Evolutionary conservation across 116 monocot species (phyloP), one percentile per base, ranked within the genome.

Genomic region (Papilionanthe hybrid): DNA sequence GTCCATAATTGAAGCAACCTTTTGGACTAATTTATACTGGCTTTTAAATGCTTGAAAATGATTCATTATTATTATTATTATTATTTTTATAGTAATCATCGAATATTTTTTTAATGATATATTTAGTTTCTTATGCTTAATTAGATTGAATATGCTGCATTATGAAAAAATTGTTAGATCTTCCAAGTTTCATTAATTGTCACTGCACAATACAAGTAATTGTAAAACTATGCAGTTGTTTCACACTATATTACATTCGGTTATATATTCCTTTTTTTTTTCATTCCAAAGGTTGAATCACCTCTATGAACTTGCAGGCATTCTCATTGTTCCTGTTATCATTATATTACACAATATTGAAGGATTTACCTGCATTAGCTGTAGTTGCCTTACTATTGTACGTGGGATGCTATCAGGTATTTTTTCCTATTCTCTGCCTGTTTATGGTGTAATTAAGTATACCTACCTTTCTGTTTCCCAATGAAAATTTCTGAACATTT

Each of bases 341-440:
- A 7, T 84, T 92, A 7, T 97, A 97, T 79, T 97, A 92, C 80
- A 83, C 86, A 22, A 53, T 97, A 72, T 81, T 94, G 57, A 92
- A 91, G 32, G 83, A 84, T 79, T 75, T 71, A 41, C 86, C 98
- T 28, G 60, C 85, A 25, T 76, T 93, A 12, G 98, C 98, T 80
- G 98, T 98, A 71, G 67, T 90, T 79, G 91, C 93, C 47, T 80
- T 98, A 79, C 80, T 98, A 47, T 58, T 93, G 37, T 98, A 94
- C 83, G 98, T 98, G 75, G 90, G 94, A 23, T 91, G 88, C 77
- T 98, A 94, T 82, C 98, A 98, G 98, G 98, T 92, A 88, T 50
- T 67, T 15, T 4, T 53, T 27, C 23, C 23, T 69, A 37, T 69
- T 69, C 37, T 65, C 9, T 65, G 25, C 65, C 1, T 17, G 37